A percentile compares a stretch with the other conserved stretches of the same genome.
Evolutionary conservation across 1,284 basidiomycete species (phyloP).

Genomic region (Apiotrichum montevideense): DNA sequence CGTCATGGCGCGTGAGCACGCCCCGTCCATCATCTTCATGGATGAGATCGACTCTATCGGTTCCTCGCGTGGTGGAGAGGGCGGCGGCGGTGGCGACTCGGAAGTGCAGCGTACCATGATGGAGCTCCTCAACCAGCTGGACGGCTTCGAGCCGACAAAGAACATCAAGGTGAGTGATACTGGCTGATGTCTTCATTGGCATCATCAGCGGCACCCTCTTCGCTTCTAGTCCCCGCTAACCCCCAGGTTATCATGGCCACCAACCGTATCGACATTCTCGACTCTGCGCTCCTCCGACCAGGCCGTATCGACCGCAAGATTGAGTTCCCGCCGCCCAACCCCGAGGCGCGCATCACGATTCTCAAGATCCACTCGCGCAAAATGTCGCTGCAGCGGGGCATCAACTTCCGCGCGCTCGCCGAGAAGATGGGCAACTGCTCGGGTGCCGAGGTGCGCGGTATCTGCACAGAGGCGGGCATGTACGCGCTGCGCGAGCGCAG

Average conservation of each 20-base stretch:
- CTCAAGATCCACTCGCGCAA: slow-evolving; percentile 95
- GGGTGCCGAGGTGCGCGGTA: slow-evolving; percentile 95
- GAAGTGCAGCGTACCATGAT: slow-evolving; percentile 71
- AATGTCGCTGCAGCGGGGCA: slow-evolving; percentile 97
- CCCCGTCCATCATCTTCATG: slow-evolving; percentile 99
- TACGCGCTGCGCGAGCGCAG: slow-evolving; percentile 91
- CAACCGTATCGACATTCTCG: slow-evolving; percentile 96
- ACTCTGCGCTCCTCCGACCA: slow-evolving; percentile 86
- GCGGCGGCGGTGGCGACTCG: slow-evolving; percentile 81
- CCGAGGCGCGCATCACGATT: slow-evolving; percentile 93
- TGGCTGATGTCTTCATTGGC: not conserved
- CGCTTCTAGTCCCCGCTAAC: not conserved
- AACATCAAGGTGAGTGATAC: slow-evolving; percentile 75
- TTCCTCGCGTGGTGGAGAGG: slow-evolving; percentile 81
- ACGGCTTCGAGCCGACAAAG: slow-evolving; percentile 95
- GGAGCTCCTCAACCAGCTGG: slow-evolving; percentile 77
- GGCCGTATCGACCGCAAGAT: slow-evolving; percentile 99
- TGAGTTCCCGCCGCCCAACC: slow-evolving; percentile 97
- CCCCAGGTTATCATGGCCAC: slow-evolving; percentile 88
- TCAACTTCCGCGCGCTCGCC: slow-evolving; percentile 87
- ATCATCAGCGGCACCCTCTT: too few species aligned
- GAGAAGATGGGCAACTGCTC: slow-evolving; percentile 99
- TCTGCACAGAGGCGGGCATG: slow-evolving; percentile 98
- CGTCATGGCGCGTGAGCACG: slow-evolving; percentile 97
- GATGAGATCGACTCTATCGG: slow-evolving; percentile 99